A percentile compares a stretch with the other conserved stretches of the same genome.
phyloP scores from a whole-genome alignment of 805 yeast genomes.

The Candida ascalaphidarum region DNA sequence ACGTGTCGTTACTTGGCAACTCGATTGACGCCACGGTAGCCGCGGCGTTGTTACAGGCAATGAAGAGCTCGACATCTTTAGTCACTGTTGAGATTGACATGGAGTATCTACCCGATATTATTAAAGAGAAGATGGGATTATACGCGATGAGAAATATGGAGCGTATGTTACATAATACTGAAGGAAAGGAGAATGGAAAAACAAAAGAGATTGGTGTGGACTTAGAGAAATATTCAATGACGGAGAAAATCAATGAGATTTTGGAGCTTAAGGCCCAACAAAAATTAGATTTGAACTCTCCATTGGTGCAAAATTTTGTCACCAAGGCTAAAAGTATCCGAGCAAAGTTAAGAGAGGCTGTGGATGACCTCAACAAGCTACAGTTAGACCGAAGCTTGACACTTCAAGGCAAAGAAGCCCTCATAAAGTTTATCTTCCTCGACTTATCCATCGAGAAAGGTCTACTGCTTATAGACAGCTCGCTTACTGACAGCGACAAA shows the following conservation, averaged over 20 bases:
- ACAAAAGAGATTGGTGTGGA: too few species aligned
- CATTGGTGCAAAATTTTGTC: constrained; percentile 21
- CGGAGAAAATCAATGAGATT: constrained; percentile 18
- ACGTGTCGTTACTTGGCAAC: constrained; percentile 64
- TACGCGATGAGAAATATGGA: constrained; percentile 82
- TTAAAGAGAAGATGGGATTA: constrained; percentile 66
- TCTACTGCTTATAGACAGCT: constrained; percentile 29
- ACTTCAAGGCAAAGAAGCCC: constrained; percentile 65
- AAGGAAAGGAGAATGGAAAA: too few species aligned
- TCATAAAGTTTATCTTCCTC: constrained; percentile 58
- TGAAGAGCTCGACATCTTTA: constrained; percentile 57
- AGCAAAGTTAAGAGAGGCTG: constrained; percentile 19
- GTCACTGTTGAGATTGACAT: constrained; percentile 63
- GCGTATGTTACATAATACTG: constrained; percentile 29
- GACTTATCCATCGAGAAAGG: constrained; percentile 64
- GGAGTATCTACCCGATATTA: constrained; percentile 48
- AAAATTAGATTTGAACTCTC: constrained; percentile 22
- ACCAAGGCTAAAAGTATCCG: constrained; percentile 19
- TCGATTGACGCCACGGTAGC: constrained; percentile 50
- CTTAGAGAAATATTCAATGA: constrained; percentile 23
- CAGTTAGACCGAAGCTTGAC: constrained; percentile 49
- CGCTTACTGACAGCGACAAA: constrained; percentile 13
- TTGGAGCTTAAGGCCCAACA: constrained; percentile 23
- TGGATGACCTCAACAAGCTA: constrained; percentile 47
- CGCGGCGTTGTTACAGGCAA: constrained; percentile 60